These are phyloP conservation scores for Debaryomyces nepalensis DNA, from an alignment of 1,139 yeast genomes.

Conservation along the genomic window DNA sequence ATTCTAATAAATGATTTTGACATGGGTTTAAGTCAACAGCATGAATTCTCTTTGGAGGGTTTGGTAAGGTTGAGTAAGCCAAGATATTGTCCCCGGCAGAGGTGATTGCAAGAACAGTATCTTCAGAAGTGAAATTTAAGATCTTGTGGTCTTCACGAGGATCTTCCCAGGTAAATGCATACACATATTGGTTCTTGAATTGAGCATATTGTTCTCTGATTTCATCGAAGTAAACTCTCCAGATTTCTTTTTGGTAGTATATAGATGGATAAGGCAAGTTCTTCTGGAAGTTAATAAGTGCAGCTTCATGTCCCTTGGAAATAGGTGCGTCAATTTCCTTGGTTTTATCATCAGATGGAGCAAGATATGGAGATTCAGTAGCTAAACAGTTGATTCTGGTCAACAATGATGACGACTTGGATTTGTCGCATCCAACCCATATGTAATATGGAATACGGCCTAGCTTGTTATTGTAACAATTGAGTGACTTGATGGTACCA, in stretches of 20 bases:
- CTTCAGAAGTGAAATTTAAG: constrained; percentile 61
- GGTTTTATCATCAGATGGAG: constrained; percentile 48
- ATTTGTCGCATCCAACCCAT: constrained; percentile 81
- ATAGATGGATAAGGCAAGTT: constrained; percentile 78
- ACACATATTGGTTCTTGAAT: constrained; percentile 77
- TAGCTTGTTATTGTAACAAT: constrained; percentile 61
- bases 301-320: constrained; percentile 80
- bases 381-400: constrained; percentile 73
- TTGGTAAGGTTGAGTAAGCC: constrained; percentile 71
- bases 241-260: constrained; percentile 73
- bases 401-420: constrained; percentile 60
- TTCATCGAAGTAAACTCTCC: constrained; percentile 83
- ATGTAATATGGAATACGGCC: constrained; percentile 82
- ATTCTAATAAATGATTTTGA: constrained; percentile 78
- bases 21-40: constrained; percentile 86
- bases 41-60: constrained; percentile 76
- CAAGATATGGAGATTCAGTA: constrained; percentile 79
- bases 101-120: constrained; percentile 79
- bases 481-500: constrained; percentile 77
- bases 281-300: constrained; percentile 61
- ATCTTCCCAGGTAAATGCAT: constrained; percentile 91
- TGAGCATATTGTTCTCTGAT: constrained; percentile 68
- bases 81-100: constrained; percentile 85
- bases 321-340: constrained; percentile 39
- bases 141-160: constrained; percentile 79